Base-by-base conservation (phyloP, 306 rosid species). In the Argentina anserina region DNA sequence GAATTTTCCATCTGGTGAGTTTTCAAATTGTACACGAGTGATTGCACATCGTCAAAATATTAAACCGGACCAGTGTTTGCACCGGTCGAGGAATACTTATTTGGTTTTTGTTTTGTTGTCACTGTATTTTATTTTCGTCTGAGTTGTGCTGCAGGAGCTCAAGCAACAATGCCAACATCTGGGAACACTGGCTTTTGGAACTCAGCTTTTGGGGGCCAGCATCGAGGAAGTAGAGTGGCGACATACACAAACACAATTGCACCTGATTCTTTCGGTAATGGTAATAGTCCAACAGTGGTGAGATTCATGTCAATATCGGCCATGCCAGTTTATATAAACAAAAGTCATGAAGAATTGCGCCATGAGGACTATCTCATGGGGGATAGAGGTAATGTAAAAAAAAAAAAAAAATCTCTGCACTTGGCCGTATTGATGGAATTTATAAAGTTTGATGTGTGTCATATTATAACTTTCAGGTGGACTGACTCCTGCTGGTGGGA, bases 341-440 rank as follows among this genome's bases (percentile, higher is more conserved):
- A 91, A 84, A 88, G 95, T 80, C 98, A 94, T 0, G 97, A 94
- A 75, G 99, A 94, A 83, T 88, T 91, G 60, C 86, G 95, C 84
- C 88, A 90, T 95, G 97, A 94, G 81, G 99, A 94, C 81, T 87
- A 94, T 87, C 97, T 91, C 72, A 26, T 78, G 83, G 96, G 96
- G 75, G 99, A 91, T 69, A 94, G 91, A 89, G 95, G 99, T 91
- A 5, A 4, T 14, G 37, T 53, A 58, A 33, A 1, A 20, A 26
- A 9, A 20, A 26, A 9, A 58, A 13, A 58, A 23, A 14, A 29
- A 58, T 26, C 64, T 58, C n/a, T 3, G 18, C 37, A 28, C 37
- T 77, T 53, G 5, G 56, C 34, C 14, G 65, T 31, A 47, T 8
- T 73, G 41, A 47, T 72, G 36, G 64, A 12, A 37, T 64, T 56